These are phyloP conservation scores for Nevesoporus exiguus DNA, from an alignment of 768 basidiomycete species.

Conservation along the genomic window DNA sequence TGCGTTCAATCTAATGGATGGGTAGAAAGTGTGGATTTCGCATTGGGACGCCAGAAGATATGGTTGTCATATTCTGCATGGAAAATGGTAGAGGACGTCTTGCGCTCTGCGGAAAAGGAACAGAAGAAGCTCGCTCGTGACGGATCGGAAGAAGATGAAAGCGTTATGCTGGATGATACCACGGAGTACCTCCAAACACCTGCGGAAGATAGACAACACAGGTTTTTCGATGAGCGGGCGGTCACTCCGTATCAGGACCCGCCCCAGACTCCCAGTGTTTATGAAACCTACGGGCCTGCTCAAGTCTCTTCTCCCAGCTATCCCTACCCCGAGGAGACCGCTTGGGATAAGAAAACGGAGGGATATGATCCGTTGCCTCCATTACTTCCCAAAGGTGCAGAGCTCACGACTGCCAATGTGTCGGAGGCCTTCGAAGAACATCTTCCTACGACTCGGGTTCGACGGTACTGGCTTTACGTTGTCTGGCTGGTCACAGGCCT, in stretches of 20 bases:
- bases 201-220: constrained; percentile 29
- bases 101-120: constrained; percentile 51
- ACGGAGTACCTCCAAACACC: constrained; percentile 38
- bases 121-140: constrained; percentile 39
- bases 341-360: constrained; percentile 44
- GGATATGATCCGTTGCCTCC: constrained; percentile 30
- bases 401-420: constrained; percentile 41
- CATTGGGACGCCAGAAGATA: constrained; percentile 48
- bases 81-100: constrained; percentile 57
- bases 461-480: constrained; percentile 57
- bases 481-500: constrained; percentile 54
- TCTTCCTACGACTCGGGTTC: constrained; percentile 50
- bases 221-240: constrained; percentile 32
- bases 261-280: constrained; percentile 28
- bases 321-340: constrained; percentile 33
- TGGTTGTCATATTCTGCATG: constrained; percentile 56
- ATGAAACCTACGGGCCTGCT: constrained; percentile 22
- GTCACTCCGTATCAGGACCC: constrained; percentile 29
- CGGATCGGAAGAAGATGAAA: constrained; percentile 46
- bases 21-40: constrained; percentile 53
- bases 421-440: constrained; percentile 48
- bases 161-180: constrained; percentile 37
- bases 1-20: constrained; percentile 51
- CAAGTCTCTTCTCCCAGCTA: constrained; percentile 25
- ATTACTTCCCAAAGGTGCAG: constrained; percentile 35